Evolutionary conservation across 768 basidiomycete genomes (phyloP), one percentile per base, ranked within the genome.

Genomic region (Lentinula sp.): DNA sequence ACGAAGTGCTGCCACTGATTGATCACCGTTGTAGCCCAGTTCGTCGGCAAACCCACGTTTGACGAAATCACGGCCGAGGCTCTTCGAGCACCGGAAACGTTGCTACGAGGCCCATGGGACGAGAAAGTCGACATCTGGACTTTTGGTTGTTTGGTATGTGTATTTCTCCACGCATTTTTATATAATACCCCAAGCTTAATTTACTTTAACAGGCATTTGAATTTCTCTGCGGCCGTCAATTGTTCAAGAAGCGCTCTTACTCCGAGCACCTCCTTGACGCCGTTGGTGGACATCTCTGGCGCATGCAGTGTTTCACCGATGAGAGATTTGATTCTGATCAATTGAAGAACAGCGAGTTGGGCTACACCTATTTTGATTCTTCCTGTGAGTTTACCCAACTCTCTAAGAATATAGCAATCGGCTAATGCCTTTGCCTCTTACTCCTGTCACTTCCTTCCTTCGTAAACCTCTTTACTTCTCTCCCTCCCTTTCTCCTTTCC

Each of bases 91-190:
- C 71, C 73, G 4, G 72, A 74, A 63, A 55, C 65, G n/a, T 60
- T 68, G 59, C 61, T 74, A n/a, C 60, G 63, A 37, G 67, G 67
- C 21, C 61, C 62, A 21, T 74, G 71, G 70, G 65, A 70, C 42
- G 61, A 63, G 59, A 66, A 65, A 42, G 69, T 68, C 7, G 71
- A 74, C 56, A 71, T 73, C 42, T 73, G 73, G 71, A 58, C 70
- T 8, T 70, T 71, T 58, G 71, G 71, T 37, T 74, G 70, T 65
- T 57, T 70, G 56, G 72, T 72, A 57, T 34, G 60, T 63, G 23
- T 5, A 32, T 54, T 40, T 28, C 10, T 31, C 28, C 55, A 21
- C 23, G 10, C 28, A 28, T 15, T 7, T 37, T 9, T 8, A 6
- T 42, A 42, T 8, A 21, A 1, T 39, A n/a, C 18, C 53, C n/a